phyloP scores from a whole-genome alignment of 177 flowering plant species.

The Vitis hybrid region DNA sequence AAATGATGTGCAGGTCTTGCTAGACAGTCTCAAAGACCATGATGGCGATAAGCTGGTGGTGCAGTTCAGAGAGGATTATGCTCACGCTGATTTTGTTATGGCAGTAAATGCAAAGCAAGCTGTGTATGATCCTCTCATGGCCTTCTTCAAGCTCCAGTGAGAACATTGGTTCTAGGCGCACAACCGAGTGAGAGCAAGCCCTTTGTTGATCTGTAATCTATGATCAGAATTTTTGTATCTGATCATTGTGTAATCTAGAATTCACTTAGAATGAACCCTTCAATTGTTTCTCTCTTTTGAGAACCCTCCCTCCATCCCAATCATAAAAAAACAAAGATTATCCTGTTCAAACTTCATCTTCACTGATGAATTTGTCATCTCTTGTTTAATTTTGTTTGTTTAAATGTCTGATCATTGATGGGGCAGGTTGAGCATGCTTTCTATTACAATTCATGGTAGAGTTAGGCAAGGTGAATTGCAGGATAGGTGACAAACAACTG shows the following conservation, averaged over 20 bases:
- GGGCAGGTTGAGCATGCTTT: too few relatives aligned
- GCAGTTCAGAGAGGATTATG: conserved; percentile 55
- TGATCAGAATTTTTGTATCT: not conserved
- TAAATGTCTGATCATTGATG: too few relatives aligned
- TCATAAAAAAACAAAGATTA: too few relatives aligned
- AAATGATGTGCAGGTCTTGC: conserved; percentile 51
- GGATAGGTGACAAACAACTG: too few relatives aligned
- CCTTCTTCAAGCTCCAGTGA: conserved; percentile 51
- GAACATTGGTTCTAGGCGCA: not conserved
- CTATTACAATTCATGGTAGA: too few relatives aligned
- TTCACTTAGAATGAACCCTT: too few relatives aligned
- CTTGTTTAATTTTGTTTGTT: too few relatives aligned
- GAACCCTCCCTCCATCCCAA: too few relatives aligned
- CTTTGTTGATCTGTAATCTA: not conserved
- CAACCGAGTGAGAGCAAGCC: not conserved
- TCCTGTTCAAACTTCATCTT: too few relatives aligned
- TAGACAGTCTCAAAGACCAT: conserved; percentile 56
- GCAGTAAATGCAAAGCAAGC: conserved; percentile 60
- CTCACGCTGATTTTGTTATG: conserved; percentile 79
- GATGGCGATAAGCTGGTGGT: conserved; percentile 50
- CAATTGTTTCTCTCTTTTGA: too few relatives aligned
- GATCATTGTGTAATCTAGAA: too few relatives aligned
- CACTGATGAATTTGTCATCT: not conserved
- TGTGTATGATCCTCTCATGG: conserved; percentile 61
- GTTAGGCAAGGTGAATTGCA: too few relatives aligned